phyloP scores from a whole-genome alignment of 176 grass and related monocot genomes.

The Thinopyrum elongatum region DNA sequence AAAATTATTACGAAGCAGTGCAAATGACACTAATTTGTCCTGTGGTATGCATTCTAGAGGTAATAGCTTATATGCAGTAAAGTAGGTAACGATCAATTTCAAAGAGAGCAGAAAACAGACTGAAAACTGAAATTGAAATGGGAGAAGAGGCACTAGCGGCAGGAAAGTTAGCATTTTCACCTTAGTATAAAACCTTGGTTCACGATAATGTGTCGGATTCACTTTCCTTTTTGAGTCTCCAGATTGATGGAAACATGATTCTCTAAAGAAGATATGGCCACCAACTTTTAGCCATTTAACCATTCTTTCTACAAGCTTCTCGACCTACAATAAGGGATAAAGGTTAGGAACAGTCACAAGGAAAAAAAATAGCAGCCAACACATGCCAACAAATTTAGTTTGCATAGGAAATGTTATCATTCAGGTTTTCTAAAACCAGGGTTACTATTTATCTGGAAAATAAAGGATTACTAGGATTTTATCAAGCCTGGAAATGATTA shows the following conservation, averaged over 20 bases:
- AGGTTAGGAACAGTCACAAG: neutral
- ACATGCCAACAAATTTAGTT: neutral
- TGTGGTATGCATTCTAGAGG: neutral
- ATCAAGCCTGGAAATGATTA: neutral
- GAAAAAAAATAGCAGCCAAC: neutral
- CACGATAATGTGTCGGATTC: slow-evolving; percentile 94
- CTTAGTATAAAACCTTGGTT: slow-evolving; percentile 96
- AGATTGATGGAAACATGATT: slow-evolving; percentile 99
- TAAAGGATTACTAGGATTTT: neutral
- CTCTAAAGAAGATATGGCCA: slow-evolving; percentile 94
- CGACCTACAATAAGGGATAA: slow-evolving; percentile 58
- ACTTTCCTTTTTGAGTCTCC: slow-evolving; percentile 97
- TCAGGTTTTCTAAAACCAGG: neutral
- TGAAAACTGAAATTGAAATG: neutral
- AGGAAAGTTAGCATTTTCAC: slow-evolving; percentile 34
- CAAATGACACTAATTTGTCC: neutral
- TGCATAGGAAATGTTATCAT: neutral
- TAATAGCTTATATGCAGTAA: neutral
- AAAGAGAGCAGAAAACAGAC: neutral
- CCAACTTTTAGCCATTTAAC: slow-evolving; percentile 91
- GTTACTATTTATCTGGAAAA: neutral
- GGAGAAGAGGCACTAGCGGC: neutral
- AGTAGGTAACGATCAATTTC: neutral
- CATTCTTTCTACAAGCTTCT: slow-evolving; percentile 74
- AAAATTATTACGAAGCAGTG: neutral